These are phyloP conservation scores for Actinomortierella wolfii DNA, from an alignment of 371 early-diverging fungal species.

Conservation along the genomic window DNA sequence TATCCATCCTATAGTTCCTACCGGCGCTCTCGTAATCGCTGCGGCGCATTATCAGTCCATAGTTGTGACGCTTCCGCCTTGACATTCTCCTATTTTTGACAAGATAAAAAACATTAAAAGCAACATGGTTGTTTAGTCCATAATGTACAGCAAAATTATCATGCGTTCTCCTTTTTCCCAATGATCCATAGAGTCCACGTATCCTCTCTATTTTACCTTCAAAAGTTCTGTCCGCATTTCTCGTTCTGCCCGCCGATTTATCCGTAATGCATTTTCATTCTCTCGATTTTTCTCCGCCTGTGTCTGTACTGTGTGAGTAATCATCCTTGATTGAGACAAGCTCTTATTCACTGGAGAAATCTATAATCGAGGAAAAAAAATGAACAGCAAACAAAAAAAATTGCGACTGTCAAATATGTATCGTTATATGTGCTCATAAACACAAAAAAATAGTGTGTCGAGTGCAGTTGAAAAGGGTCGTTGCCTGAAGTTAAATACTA, in stretches of 20 bases:
- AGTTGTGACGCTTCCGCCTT: too few species aligned
- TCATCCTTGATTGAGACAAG: constrained; percentile 4
- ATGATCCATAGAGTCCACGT: too few species aligned
- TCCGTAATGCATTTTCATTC: neutral
- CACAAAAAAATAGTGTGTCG: neutral
- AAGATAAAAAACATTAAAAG: too few species aligned
- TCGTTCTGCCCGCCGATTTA: neutral
- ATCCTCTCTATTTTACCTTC: neutral
- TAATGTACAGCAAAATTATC: too few species aligned
- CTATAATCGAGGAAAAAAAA: neutral
- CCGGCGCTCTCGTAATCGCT: too few species aligned
- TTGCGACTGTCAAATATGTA: neutral
- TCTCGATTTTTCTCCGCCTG: neutral
- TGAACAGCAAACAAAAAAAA: neutral
- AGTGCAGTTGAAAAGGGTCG: neutral
- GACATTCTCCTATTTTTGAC: too few species aligned
- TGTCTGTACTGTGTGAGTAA: neutral
- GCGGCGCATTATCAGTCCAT: too few species aligned
- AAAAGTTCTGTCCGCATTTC: constrained; percentile 1
- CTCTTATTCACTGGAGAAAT: neutral
- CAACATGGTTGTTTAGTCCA: too few species aligned
- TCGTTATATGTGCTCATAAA: neutral
- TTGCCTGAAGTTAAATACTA: neutral
- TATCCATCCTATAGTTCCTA: neutral
- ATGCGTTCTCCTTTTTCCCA: too few species aligned